Evolutionary conservation across 108 stramenopile species (phyloP).

Genomic region (Poteriospumella lacustris): DNA sequence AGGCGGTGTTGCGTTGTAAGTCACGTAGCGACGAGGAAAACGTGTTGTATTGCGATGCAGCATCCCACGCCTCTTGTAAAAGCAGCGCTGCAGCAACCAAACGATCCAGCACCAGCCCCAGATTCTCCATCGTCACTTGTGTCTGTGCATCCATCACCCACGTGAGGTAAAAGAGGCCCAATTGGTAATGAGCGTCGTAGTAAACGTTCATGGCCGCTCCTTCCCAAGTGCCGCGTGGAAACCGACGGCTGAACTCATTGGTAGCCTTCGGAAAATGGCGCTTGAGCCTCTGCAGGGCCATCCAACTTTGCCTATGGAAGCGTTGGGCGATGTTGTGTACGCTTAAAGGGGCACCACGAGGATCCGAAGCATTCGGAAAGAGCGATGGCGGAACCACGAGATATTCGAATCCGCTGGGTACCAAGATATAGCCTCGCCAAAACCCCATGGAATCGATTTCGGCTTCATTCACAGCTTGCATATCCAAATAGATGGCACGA

Average conservation of each 20-base stretch:
- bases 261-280: too few species aligned
- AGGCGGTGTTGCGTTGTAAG: not conserved
- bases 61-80: not conserved
- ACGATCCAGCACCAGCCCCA: not conserved
- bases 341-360: not conserved
- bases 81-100: not conserved
- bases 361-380: not conserved
- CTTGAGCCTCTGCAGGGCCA: too few species aligned
- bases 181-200: slow-evolving; percentile 47
- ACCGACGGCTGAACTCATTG: not conserved
- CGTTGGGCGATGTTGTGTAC: too few species aligned
- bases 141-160: slow-evolving; percentile 21
- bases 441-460: slow-evolving; percentile 34
- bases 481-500: slow-evolving; percentile 43
- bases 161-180: slow-evolving; percentile 37
- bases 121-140: not conserved
- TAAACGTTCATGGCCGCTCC: slow-evolving; percentile 37
- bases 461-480: slow-evolving; percentile 39
- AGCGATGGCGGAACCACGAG: slow-evolving; percentile 21
- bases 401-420: slow-evolving; percentile 34
- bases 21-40: not conserved
- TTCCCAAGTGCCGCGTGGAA: slow-evolving; percentile 39
- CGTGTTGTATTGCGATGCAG: not conserved
- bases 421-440: slow-evolving; percentile 34
- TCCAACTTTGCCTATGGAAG: too few species aligned